These are phyloP conservation scores for Blastobotrys peoriensis DNA, from an alignment of 805 yeast genomes.

Conservation along the genomic window DNA sequence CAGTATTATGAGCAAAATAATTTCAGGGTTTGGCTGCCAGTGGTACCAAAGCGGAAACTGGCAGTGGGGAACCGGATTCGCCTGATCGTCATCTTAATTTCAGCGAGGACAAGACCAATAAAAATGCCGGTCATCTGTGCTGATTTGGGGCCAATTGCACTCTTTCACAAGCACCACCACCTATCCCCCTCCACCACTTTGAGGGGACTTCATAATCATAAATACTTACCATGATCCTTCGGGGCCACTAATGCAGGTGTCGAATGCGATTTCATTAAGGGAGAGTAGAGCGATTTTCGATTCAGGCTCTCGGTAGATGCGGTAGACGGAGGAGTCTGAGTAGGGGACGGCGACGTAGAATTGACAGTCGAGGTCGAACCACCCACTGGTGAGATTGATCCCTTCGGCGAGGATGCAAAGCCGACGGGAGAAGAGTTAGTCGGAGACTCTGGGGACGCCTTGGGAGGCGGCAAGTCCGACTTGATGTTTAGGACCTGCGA, in stretches of 20 bases:
- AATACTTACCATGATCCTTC: constrained; percentile 10
- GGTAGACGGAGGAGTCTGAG: neutral
- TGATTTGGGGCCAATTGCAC: no score
- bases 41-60: no score
- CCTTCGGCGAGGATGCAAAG: neutral
- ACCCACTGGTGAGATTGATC: neutral
- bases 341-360: neutral
- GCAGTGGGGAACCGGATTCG: no score
- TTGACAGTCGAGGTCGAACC: neutral
- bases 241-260: neutral
- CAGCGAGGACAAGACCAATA: no score
- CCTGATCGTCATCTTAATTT: no score
- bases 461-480: neutral
- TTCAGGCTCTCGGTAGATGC: neutral
- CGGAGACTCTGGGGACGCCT: neutral
- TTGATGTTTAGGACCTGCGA: neutral
- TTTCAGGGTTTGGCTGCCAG: no score
- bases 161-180: no score
- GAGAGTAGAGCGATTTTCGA: neutral
- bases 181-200: no score
- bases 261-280: neutral
- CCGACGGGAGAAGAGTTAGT: neutral
- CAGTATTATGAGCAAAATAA: no score
- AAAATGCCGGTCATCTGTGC: no score
- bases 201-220: no score